Conservation (phyloP, 1,139 yeast species). For the Candida tropicalis region DNA sequence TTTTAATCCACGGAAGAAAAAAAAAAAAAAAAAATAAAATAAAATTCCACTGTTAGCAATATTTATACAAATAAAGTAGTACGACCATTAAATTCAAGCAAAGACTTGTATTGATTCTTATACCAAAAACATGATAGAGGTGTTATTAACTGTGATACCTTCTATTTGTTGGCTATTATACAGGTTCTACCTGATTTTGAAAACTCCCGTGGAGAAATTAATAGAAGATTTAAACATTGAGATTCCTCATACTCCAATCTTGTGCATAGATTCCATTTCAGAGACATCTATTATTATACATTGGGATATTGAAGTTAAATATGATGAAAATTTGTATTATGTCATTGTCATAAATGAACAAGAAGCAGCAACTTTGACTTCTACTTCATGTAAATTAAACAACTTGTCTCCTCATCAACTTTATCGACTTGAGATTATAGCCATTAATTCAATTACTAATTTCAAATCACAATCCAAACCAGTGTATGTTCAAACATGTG, state of each 20-base stretch:
- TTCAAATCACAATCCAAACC: conserved; percentile 40
- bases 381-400: conserved; percentile 41
- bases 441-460: conserved; percentile 40
- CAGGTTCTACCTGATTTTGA: conserved; percentile 38
- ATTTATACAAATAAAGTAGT: not conserved
- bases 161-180: conserved; percentile 46
- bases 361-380: conserved; percentile 42
- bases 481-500: conserved; percentile 24
- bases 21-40: not conserved
- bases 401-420: conserved; percentile 31
- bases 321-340: conserved; percentile 40
- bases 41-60: not conserved
- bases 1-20: not conserved
- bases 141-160: conserved; percentile 45
- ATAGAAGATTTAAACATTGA: conserved; percentile 41
- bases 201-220: conserved; percentile 40
- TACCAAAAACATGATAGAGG: conserved; percentile 50
- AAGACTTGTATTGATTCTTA: no score
- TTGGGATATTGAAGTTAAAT: conserved; percentile 42
- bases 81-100: conserved; percentile 2
- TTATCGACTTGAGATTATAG: conserved; percentile 43
- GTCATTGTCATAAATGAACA: conserved; percentile 38
- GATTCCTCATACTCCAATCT: conserved; percentile 44
- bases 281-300: conserved; percentile 37
- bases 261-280: conserved; percentile 43